A percentile compares a stretch with the other conserved stretches of the same genome.
Evolutionary conservation across 2,329 filamentous ascomycete species (phyloP).

Genomic region (Monilinia polystroma): DNA sequence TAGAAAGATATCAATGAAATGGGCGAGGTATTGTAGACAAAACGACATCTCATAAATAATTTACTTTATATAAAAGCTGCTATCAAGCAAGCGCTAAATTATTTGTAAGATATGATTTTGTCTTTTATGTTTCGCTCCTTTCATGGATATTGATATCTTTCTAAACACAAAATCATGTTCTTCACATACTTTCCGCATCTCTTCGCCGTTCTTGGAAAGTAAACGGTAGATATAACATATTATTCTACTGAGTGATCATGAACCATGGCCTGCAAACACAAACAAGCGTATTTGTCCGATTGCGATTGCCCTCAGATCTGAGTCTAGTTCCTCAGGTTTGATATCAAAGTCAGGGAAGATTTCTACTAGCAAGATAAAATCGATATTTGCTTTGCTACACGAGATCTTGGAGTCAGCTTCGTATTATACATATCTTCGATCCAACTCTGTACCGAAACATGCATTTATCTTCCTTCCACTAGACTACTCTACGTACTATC

Average conservation of each 20-base stretch:
- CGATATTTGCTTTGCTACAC: conserved; percentile 21
- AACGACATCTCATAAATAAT: too few relatives aligned
- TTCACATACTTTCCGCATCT: too few relatives aligned
- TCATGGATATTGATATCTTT: too few relatives aligned
- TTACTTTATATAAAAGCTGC: too few relatives aligned
- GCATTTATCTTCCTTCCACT: conserved; percentile 29
- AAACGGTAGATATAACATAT: conserved; percentile 17
- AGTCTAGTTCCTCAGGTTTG: background rate
- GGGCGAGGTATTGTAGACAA: too few relatives aligned
- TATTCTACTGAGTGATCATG: conserved; percentile 23
- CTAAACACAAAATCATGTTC: too few relatives aligned
- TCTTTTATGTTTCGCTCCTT: too few relatives aligned
- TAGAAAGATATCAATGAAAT: too few relatives aligned
- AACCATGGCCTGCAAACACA: conserved; percentile 35
- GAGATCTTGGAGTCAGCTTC: background rate
- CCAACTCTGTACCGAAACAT: conserved; percentile 31
- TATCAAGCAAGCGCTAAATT: too few relatives aligned
- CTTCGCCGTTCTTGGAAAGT: too few relatives aligned
- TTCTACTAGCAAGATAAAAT: conserved; percentile 11
- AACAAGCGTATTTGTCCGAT: conserved; percentile 24
- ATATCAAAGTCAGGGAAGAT: background rate
- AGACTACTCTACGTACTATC: conserved; percentile 26
- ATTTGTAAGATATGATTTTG: too few relatives aligned
- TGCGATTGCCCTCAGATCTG: background rate
- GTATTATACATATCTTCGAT: conserved; percentile 27